Evolutionary conservation across 2,329 filamentous ascomycete genomes (phyloP), one percentile per base, ranked within the genome.

Genomic region (Trichoderma aggressivum): DNA sequence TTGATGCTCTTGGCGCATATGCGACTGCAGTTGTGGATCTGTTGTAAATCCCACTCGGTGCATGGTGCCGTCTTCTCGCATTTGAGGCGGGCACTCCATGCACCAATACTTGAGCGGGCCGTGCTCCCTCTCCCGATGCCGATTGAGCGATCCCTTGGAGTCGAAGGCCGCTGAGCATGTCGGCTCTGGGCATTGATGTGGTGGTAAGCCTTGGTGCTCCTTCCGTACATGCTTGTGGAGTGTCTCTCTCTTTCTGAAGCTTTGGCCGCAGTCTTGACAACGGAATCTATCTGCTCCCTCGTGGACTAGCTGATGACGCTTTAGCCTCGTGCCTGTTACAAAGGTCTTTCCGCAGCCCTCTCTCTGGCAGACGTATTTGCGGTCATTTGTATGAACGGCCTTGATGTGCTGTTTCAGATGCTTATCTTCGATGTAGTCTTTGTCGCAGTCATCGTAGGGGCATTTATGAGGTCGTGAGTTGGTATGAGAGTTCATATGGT

Each of bases 371-470:
- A 87, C 80, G 79, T 94, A 91, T 60, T 89, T 87, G 71, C 91
- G 87, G 74, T 93, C 87, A 69, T 89, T 85, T 24, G 88, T 91
- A 79, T 98, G 95, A 12, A 91, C 90, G 70, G 92, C 92, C 78
- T 94, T 94, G 77, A 97, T 82, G 79, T 98, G 95, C 74, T 94
- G 91, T 72, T 91, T 90, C 21, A 98, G 85, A 81, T 98, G 94
- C 76, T 95, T 95, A 74, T 93, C 89, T 73, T 96, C 92, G 16
- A 94, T 88, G 79, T 97, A 98, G 55, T 90, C 88, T 83, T 97
- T 98, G 76, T 89, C 88, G 78, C 95, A 98, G 55, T 82, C 90
- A 7, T 86, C 82, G 73, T 91, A 87, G 2, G 86, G 83, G 78
- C 95, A 98, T 50, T 86, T 85, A 80, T 92, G 97, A 0, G 94